A percentile compares a stretch with the other conserved stretches of the same genome.
phyloP scores from a whole-genome alignment of 805 yeast species.

The Tetrapisispora fleetii region DNA sequence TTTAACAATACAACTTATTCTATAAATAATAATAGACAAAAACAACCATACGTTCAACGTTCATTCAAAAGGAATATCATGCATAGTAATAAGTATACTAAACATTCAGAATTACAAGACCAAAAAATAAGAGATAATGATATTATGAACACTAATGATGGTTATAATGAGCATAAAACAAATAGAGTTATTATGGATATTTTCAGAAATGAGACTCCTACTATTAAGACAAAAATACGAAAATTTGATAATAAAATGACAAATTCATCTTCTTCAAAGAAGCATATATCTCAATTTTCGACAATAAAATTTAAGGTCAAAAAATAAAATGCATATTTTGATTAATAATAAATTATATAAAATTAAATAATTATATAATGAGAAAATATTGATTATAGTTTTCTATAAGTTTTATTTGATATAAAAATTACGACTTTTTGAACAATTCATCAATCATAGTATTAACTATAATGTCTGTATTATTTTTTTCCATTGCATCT shows the following conservation, averaged over 20 bases:
- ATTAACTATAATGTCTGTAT: constrained; percentile 20
- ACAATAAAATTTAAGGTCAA: constrained; percentile 1
- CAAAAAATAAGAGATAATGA: too few relatives aligned
- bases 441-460: constrained; percentile 5
- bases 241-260: not conserved
- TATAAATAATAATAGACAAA: not conserved
- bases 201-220: not conserved
- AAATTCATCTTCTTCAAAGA: not conserved
- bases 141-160: not conserved
- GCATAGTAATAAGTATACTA: not conserved
- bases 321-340: not conserved
- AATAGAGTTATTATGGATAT: not conserved
- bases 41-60: not conserved
- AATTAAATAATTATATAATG: too few relatives aligned
- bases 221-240: not conserved
- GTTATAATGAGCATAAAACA: not conserved
- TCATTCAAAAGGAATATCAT: too few relatives aligned
- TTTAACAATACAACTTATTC: not conserved
- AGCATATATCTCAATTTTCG: not conserved
- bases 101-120: not conserved
- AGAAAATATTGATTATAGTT: too few relatives aligned
- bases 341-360: not conserved
- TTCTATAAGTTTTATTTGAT: too few relatives aligned
- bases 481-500: constrained; percentile 37
- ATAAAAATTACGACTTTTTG: not conserved